phyloP scores from a whole-genome alignment of 148 eudicot species.

The Talinum fruticosum region DNA sequence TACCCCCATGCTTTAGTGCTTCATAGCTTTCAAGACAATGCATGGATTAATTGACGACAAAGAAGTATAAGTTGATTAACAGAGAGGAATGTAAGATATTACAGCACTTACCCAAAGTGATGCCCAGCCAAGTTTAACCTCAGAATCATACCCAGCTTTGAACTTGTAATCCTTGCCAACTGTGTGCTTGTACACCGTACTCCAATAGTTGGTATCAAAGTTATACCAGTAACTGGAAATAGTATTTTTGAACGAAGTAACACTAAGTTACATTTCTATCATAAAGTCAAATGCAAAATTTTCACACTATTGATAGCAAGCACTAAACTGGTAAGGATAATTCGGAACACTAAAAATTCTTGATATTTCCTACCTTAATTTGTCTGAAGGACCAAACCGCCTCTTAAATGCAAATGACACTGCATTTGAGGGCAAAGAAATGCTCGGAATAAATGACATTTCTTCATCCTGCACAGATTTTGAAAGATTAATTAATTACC shows the following conservation, averaged over 20 bases:
- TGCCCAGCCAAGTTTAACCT: conserved; percentile 88
- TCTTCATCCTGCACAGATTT: conserved; percentile 56
- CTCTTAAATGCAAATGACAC: conserved; percentile 83
- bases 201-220: conserved; percentile 83
- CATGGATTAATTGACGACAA: background rate
- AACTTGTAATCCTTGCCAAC: conserved; percentile 85
- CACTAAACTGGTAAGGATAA: background rate
- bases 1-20: background rate
- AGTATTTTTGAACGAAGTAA: conserved; percentile 4
- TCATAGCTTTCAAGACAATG: background rate
- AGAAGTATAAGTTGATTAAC: background rate
- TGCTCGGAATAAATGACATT: conserved; percentile 76
- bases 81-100: background rate
- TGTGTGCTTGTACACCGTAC: conserved; percentile 82
- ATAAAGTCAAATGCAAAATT: background rate
- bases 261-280: background rate
- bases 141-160: conserved; percentile 96
- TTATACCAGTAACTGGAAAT: conserved; percentile 77
- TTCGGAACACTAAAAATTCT: background rate
- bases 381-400: conserved; percentile 79
- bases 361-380: conserved; percentile 57
- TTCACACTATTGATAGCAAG: background rate
- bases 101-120: conserved; percentile 80
- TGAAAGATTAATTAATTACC: background rate
- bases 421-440: conserved; percentile 84